These are phyloP conservation scores for Lachancea sp. DNA, from an alignment of 805 yeast genomes.

Conservation along the genomic window DNA sequence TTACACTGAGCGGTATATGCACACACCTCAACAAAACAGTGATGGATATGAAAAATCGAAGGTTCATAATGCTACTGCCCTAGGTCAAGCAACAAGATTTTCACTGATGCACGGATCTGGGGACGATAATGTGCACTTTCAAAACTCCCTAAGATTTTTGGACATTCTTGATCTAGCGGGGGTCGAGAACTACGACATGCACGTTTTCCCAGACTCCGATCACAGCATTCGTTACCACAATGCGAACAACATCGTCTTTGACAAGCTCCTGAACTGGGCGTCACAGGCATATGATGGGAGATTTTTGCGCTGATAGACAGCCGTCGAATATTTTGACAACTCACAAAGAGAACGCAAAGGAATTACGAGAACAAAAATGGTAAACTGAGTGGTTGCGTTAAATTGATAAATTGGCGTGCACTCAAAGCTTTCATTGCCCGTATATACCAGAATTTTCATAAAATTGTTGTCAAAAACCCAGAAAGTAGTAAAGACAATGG, in stretches of 20 bases:
- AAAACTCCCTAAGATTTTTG: slow-evolving; percentile 70
- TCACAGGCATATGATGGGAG: slow-evolving; percentile 50
- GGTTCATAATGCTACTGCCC: slow-evolving; percentile 49
- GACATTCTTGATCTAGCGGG: slow-evolving; percentile 66
- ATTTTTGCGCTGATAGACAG: slow-evolving; percentile 16
- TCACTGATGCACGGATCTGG: slow-evolving; percentile 94
- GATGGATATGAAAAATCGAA: slow-evolving; percentile 55
- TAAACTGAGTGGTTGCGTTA: neutral
- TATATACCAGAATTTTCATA: too few relatives aligned
- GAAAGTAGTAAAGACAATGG: too few relatives aligned
- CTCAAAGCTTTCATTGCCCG: too few relatives aligned
- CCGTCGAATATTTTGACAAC: too few relatives aligned
- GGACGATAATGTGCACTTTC: slow-evolving; percentile 96
- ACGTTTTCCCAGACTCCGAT: slow-evolving; percentile 76
- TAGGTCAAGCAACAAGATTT: slow-evolving; percentile 59
- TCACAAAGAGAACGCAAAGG: neutral
- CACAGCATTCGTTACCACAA: slow-evolving; percentile 69
- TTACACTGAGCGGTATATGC: slow-evolving; percentile 94
- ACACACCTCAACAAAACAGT: slow-evolving; percentile 62
- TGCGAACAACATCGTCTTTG: slow-evolving; percentile 63
- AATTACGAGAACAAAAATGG: neutral
- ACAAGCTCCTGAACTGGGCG: slow-evolving; percentile 61
- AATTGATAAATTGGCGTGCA: too few relatives aligned
- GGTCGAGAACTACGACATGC: slow-evolving; percentile 78
- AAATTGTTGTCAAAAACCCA: too few relatives aligned